Percentiles rank a stretch among this genome's conserved stretches.
phyloP scores from a whole-genome alignment of 768 basidiomycete genomes.

The Lentinula sp. region DNA sequence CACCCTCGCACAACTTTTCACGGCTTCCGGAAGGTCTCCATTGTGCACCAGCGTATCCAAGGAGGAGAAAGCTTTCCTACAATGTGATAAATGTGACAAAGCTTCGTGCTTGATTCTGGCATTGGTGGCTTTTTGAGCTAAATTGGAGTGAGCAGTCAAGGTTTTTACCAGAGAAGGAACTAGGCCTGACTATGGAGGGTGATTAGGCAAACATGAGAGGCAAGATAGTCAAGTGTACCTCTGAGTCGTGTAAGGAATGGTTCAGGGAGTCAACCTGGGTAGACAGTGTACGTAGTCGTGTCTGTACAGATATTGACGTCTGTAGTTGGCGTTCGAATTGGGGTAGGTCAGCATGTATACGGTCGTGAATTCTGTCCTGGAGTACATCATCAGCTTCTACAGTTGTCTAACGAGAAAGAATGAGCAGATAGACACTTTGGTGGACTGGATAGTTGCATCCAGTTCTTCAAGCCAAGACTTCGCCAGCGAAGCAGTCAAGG shows the following conservation, averaged over 20 bases:
- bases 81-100: conserved; percentile 49
- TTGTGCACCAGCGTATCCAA: conserved; percentile 41
- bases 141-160: conserved; percentile 51
- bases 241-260: conserved; percentile 45
- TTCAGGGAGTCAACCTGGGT: conserved; percentile 47
- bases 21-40: conserved; percentile 64
- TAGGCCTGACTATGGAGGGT: conserved; percentile 52
- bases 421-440: conserved; percentile 46
- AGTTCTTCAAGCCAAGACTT: conserved; percentile 69
- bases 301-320: conserved; percentile 59
- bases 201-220: conserved; percentile 9
- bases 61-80: conserved; percentile 37
- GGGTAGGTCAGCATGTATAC: conserved; percentile 59
- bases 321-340: conserved; percentile 58
- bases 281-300: conserved; percentile 44
- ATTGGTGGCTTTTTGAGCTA: conserved; percentile 60
- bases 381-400: conserved; percentile 12
- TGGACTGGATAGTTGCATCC: conserved; percentile 60
- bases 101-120: conserved; percentile 43
- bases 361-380: conserved; percentile 66
- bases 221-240: conserved; percentile 37
- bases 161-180: conserved; percentile 50
- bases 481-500: conserved; percentile 55
- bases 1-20: conserved; percentile 34
- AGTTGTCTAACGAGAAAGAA: conserved; percentile 1